Evolutionary conservation across 768 basidiomycete species (phyloP), one percentile per base, ranked within the genome.

Genomic region (Mrakia hoshinonis): DNA sequence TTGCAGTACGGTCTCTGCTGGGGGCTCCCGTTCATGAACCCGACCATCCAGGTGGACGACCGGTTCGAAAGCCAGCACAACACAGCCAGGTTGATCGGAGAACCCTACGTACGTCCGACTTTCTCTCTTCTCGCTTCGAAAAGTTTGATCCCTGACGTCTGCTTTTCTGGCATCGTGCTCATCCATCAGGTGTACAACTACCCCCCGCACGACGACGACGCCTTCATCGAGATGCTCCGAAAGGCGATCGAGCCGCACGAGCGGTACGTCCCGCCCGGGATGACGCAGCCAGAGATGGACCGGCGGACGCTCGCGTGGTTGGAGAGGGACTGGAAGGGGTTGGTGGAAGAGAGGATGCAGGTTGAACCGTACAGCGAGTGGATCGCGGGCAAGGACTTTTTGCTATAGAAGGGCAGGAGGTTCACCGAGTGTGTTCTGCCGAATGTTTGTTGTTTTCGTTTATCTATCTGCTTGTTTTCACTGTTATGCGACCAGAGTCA

Each of bases 1-100:
- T 36, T 9, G 5, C 58, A 60, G 58, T 60, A 34, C 18, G 58
- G 58, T 18, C 58, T 60, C 34, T 60, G 58, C 58, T 60, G 58
- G 58, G 31, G 31, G 29, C 51, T 58, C 34, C 67, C 67, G 9
- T 68, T 68, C 67, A 26, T 68, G 22, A 68, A 68, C 39, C 67
- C 67, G n/a, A n/a, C n/a, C 1, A 1, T 1, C 34, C 26, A 48
- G 15, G 24, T n/a, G 11, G 4, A 20, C 46, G 29, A 31, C 34
- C 3, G 10, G 2, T 13, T 26, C 22, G 15, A 13, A 20, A 20
- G 13, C 31, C 15, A 66, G 34, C 64, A 66, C 26, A 43, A 43
- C 9, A 3, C 24, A 10, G 64, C 64, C 26, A 26, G 29, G 13
- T 10, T 9, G 1, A 12, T 20, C 2, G 58, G 58, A 3, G 58